Base-by-base conservation (phyloP, 2,329 filamentous ascomycete species). In the Catunica adiposa region DNA sequence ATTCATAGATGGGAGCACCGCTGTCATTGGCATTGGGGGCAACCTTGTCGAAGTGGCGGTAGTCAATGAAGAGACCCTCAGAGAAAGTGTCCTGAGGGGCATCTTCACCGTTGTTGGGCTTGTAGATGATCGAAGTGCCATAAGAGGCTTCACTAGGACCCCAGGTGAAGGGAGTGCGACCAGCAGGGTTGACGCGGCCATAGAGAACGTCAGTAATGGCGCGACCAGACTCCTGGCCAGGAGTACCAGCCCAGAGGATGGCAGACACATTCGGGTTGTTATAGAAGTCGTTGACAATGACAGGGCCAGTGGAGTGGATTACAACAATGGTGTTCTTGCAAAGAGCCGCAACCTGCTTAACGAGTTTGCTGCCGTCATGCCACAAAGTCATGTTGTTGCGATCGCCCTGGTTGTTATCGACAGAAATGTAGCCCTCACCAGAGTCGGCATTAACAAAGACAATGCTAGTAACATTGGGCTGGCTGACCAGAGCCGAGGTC, bases 301-400 rank as follows among this genome's bases (percentile, higher is more conserved):
- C 85, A 0, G 89, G 80, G 0, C 89, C 89, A 2, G 83, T 79
- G 1, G 85, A 88, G 71, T 97, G 90, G 58, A 97, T 83, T 57
- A 96, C 80, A 15, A 97, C 86, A 58, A 97, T 84, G 11, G 89
- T 95, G 75, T 96, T 95, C 71, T 83, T 81, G 73, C 84, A 89
- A 59, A 80, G 66, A 6, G 80, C 74, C 0, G 87, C 82, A 9
- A 95, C 86, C 51, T 84, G 88, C 68, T 84, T 77, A 69, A 97
- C 85, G 56, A 97, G 70, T 0, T 77, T 74, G 54, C 97, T 88
- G 42, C 87, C 89, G 58, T 82, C 77, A 59, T 83, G 75, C 90
- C 90, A 97, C 0, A 95, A 73, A 0, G 89, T 95, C 38, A 98
- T 74, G 69, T 98, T 96, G 64, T 89, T 89, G 54, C 92, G 83